Evolutionary conservation across 2,329 filamentous ascomycete species (phyloP).

Genomic region (Curvularia sp.): DNA sequence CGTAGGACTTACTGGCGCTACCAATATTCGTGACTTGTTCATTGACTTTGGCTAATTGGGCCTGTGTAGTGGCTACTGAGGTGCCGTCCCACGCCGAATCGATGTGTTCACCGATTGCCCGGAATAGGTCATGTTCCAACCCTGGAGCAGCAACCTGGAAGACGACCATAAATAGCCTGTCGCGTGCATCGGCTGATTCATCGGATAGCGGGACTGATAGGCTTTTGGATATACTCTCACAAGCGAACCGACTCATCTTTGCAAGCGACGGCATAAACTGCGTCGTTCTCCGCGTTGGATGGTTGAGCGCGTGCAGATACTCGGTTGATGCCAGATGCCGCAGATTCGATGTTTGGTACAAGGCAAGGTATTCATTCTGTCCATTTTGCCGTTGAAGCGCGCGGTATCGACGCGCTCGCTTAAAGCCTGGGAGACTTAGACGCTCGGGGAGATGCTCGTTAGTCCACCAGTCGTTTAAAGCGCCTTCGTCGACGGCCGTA

Average conservation of each 20-base stretch:
- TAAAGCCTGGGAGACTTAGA: conserved; percentile 22
- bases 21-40: conserved; percentile 12
- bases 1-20: conserved; percentile 22
- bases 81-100: not conserved
- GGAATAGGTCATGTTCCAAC: not conserved
- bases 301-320: conserved; percentile 19
- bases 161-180: conserved; percentile 6
- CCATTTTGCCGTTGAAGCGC: not conserved
- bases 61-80: not conserved
- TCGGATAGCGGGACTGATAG: not conserved
- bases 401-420: conserved; percentile 22
- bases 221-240: conserved; percentile 4
- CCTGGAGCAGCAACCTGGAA: not conserved
- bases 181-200: not conserved
- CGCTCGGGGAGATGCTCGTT: conserved; percentile 30
- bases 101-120: not conserved
- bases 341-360: conserved; percentile 18
- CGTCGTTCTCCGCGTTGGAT: conserved; percentile 19
- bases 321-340: conserved; percentile 14
- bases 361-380: conserved; percentile 16
- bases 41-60: conserved; percentile 6
- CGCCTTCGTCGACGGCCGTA: conserved; percentile 9
- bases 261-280: conserved; percentile 26
- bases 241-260: conserved; percentile 23
- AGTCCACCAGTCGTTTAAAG: conserved; percentile 30